A percentile compares a stretch with the other conserved stretches of the same genome.
These are phyloP conservation scores for Primulina tabacum DNA, from an alignment of 257 asterid genomes.

Conservation along the genomic window DNA sequence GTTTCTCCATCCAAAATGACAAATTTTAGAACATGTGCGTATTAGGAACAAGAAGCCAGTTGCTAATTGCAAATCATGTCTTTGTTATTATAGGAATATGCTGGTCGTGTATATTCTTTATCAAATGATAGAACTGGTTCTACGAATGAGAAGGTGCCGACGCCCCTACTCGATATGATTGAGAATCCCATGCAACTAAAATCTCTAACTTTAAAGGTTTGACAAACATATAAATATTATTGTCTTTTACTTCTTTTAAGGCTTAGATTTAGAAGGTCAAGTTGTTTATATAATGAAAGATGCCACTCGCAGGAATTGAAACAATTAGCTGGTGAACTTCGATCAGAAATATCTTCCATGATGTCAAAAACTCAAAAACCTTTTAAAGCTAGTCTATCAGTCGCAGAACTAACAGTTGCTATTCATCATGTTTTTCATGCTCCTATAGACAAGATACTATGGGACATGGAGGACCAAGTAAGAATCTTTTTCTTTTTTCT, in stretches of 20 bases:
- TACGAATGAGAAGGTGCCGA: slow-evolving; percentile 42
- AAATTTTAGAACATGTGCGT: not conserved
- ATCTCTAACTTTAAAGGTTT: slow-evolving; percentile 66
- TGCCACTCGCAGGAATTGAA: slow-evolving; percentile 65
- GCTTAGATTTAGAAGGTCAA: slow-evolving; percentile 12
- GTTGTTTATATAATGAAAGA: slow-evolving; percentile 11
- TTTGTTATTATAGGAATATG: slow-evolving; percentile 44
- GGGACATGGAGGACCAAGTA: slow-evolving; percentile 95
- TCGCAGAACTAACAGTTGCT: slow-evolving; percentile 76
- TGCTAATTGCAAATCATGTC: slow-evolving; percentile 19
- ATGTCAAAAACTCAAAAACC: slow-evolving; percentile 45
- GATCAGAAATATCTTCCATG: slow-evolving; percentile 53
- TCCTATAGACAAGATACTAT: slow-evolving; percentile 80
- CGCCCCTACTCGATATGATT: slow-evolving; percentile 73
- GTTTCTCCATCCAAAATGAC: not conserved
- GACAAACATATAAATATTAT: slow-evolving; percentile 9
- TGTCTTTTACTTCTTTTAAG: slow-evolving; percentile 20
- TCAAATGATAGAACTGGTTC: slow-evolving; percentile 33
- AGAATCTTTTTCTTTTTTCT: slow-evolving; percentile 19
- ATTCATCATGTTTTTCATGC: slow-evolving; percentile 77
- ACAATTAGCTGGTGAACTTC: slow-evolving; percentile 76
- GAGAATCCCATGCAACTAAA: slow-evolving; percentile 73
- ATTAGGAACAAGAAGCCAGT: not conserved
- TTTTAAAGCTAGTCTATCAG: slow-evolving; percentile 54
- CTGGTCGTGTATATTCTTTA: slow-evolving; percentile 35